These are phyloP conservation scores for Astragalus membranaceus DNA, from an alignment of 306 rosid genomes.

Conservation along the genomic window DNA sequence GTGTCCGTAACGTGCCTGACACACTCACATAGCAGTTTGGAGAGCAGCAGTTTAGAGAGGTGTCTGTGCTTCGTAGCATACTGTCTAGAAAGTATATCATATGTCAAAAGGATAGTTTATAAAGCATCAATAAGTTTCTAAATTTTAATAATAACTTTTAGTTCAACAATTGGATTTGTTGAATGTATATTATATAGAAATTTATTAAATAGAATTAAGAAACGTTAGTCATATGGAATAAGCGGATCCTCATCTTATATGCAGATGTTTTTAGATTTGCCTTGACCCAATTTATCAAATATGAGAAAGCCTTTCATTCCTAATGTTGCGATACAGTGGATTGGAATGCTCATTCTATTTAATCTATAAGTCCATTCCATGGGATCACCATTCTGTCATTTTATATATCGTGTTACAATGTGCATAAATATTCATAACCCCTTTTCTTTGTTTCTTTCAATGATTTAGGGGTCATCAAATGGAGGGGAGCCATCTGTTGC, in stretches of 20 bases:
- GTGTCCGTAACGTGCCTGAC: too few relatives aligned
- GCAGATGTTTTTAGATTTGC: not conserved
- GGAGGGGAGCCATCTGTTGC: slow-evolving; percentile 71
- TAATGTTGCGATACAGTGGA: too few relatives aligned
- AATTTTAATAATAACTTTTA: not conserved
- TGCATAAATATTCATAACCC: not conserved
- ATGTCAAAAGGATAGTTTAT: not conserved
- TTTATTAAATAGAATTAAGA: not conserved
- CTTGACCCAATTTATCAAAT: not conserved
- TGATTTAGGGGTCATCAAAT: slow-evolving; percentile 67
- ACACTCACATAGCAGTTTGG: too few relatives aligned
- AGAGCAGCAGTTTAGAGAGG: too few relatives aligned
- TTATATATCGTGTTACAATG: not conserved
- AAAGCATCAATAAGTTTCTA: not conserved
- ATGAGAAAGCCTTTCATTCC: too few relatives aligned
- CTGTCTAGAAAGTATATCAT: not conserved
- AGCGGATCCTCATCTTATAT: not conserved
- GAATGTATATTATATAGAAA: not conserved
- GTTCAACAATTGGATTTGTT: not conserved
- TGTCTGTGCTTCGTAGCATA: too few relatives aligned
- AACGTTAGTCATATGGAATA: not conserved
- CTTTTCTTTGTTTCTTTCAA: slow-evolving; percentile 6
- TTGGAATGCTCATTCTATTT: too few relatives aligned
- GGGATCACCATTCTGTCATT: not conserved
- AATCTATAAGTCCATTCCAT: not conserved